Evolutionary conservation across 495 filamentous ascomycete genomes (phyloP).

Genomic region (Penicillium ochrochloron): DNA sequence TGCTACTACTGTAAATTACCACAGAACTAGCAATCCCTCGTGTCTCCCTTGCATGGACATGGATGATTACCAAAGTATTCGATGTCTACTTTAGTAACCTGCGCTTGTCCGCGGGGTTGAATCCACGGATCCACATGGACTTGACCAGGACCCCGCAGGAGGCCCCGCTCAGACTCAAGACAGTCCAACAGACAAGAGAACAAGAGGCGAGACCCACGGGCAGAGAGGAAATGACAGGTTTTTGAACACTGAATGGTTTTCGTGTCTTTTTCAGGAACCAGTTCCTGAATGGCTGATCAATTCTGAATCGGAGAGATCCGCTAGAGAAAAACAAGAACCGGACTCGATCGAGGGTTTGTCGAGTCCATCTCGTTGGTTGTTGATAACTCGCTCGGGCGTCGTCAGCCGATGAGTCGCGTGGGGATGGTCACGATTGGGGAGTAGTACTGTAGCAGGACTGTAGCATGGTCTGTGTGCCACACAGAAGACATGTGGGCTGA

Average conservation of each 20-base stretch:
- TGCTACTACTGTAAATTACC: too few relatives aligned
- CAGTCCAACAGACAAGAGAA: background rate
- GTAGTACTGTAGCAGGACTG: too few relatives aligned
- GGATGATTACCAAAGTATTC: background rate
- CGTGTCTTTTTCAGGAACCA: background rate
- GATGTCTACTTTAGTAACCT: background rate
- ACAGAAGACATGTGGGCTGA: slow-evolving; percentile 4
- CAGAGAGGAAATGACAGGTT: background rate
- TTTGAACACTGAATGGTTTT: too few relatives aligned
- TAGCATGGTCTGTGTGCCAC: slow-evolving; percentile 16
- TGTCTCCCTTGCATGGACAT: background rate
- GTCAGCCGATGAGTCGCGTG: slow-evolving; percentile 27
- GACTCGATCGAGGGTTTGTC: background rate
- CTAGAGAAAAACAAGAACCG: background rate
- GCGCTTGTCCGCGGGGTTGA: background rate
- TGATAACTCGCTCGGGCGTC: slow-evolving; percentile 15
- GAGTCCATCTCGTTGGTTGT: background rate
- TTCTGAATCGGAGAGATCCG: background rate
- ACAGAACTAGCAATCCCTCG: too few relatives aligned
- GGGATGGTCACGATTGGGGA: background rate
- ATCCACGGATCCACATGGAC: background rate
- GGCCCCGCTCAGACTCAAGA: slow-evolving; percentile 3
- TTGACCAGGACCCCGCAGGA: background rate
- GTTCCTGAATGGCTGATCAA: background rate
- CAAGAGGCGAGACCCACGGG: background rate